Conservation (phyloP, 176 grass and related monocot species). For the Eleusine indica region DNA sequence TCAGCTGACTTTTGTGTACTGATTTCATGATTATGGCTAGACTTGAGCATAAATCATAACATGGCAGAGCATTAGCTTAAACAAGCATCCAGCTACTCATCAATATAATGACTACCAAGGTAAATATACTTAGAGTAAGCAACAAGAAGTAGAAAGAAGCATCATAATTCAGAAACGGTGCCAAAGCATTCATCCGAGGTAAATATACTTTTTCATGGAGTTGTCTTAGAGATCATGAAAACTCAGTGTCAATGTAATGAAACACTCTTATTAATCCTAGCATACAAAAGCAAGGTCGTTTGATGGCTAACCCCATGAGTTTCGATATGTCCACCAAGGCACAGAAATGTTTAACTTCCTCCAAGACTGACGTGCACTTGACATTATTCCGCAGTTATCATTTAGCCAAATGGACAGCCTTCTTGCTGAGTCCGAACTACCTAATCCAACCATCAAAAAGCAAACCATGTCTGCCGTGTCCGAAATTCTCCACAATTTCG, state of each 20-base stretch:
- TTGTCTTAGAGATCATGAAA: background rate
- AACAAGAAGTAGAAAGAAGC: background rate
- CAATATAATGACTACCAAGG: background rate
- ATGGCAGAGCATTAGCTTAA: constrained; percentile 9
- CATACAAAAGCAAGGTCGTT: background rate
- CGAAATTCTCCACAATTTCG: background rate
- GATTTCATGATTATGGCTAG: constrained; percentile 10
- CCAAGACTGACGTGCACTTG: background rate
- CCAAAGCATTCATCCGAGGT: background rate
- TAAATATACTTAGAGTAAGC: constrained; percentile 10
- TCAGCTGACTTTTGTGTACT: background rate
- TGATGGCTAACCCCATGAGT: background rate
- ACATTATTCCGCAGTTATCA: constrained; percentile 16
- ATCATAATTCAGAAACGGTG: background rate
- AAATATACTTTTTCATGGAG: background rate
- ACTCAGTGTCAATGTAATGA: background rate
- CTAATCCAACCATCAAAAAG: constrained; percentile 18
- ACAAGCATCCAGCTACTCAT: constrained; percentile 4
- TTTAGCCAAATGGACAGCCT: background rate
- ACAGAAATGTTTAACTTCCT: background rate
- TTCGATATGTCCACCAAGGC: background rate
- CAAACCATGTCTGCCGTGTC: background rate
- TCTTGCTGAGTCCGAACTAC: background rate
- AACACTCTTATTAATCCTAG: background rate
- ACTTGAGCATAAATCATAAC: constrained; percentile 16